Conservation (phyloP, 1,139 yeast species). For the Lodderomyces metapsilosis region DNA sequence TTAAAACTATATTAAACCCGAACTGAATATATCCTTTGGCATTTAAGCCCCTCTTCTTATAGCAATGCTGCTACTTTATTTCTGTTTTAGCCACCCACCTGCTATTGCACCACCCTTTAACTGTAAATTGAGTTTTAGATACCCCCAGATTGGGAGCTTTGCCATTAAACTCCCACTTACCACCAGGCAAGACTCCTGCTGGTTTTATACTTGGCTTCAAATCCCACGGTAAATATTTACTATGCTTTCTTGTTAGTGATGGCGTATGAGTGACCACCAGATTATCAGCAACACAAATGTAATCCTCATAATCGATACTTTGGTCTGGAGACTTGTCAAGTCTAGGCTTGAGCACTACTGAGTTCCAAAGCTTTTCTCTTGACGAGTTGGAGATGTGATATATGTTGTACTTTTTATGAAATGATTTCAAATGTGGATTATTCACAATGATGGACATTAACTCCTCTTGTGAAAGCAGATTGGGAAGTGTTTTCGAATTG, state of each 20-base stretch:
- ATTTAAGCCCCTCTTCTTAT: too few relatives aligned
- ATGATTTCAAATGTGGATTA: slow-evolving; percentile 23
- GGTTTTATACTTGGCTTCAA: slow-evolving; percentile 28
- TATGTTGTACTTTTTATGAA: slow-evolving; percentile 29
- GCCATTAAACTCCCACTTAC: slow-evolving; percentile 28
- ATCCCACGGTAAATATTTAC: slow-evolving; percentile 42
- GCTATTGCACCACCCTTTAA: slow-evolving; percentile 53
- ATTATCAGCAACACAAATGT: slow-evolving; percentile 20
- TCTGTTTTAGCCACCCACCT: slow-evolving; percentile 36
- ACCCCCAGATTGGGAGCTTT: slow-evolving; percentile 40
- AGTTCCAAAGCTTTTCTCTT: slow-evolving; percentile 49
- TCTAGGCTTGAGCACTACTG: slow-evolving; percentile 49
- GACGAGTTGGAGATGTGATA: slow-evolving; percentile 36
- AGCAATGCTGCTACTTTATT: too few relatives aligned
- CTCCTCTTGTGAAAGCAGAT: slow-evolving; percentile 11
- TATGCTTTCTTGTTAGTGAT: slow-evolving; percentile 21
- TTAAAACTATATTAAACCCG: not conserved
- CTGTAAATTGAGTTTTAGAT: slow-evolving; percentile 46
- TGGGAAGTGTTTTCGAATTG: slow-evolving; percentile 14
- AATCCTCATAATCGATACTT: slow-evolving; percentile 23
- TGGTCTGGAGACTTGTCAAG: slow-evolving; percentile 31
- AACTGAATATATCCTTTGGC: not conserved
- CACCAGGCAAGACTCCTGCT: slow-evolving; percentile 31
- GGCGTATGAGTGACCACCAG: slow-evolving; percentile 10
- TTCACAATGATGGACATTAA: slow-evolving; percentile 7